Conservation (phyloP, 2,329 filamentous ascomycete genomes). For the Colletotrichum horii region DNA sequence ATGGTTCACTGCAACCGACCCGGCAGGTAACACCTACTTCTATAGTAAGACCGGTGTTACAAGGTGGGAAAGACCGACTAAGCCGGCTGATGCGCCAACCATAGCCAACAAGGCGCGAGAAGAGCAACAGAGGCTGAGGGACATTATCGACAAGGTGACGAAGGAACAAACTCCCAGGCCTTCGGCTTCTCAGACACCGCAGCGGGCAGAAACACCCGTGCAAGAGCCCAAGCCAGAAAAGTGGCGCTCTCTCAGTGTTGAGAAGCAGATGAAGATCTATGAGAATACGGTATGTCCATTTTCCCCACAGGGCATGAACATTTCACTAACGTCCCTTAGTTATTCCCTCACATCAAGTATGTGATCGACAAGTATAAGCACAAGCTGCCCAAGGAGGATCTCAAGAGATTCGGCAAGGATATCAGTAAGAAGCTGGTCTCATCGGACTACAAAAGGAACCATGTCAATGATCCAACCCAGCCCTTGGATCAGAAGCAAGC, state of each 20-base stretch:
- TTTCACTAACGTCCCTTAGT: constrained; percentile 47
- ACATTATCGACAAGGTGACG: constrained; percentile 85
- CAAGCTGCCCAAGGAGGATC: constrained; percentile 81
- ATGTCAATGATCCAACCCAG: constrained; percentile 81
- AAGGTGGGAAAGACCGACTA: constrained; percentile 81
- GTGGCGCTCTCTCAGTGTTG: constrained; percentile 71
- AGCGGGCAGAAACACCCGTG: constrained; percentile 58
- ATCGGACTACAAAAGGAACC: constrained; percentile 88
- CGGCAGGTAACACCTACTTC: constrained; percentile 79
- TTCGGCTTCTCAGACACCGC: constrained; percentile 67
- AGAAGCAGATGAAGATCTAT: constrained; percentile 95
- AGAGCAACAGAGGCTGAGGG: constrained; percentile 77
- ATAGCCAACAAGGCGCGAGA: constrained; percentile 67
- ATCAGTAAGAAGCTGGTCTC: constrained; percentile 88
- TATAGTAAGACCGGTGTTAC: constrained; percentile 80
- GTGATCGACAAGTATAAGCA: constrained; percentile 87
- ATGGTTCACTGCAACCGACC: constrained; percentile 81
- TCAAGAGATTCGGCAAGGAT: constrained; percentile 68
- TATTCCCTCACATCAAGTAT: constrained; percentile 84
- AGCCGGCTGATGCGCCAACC: constrained; percentile 68
- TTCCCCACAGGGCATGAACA: neutral
- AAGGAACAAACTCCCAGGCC: constrained; percentile 65
- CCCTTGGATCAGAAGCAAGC: constrained; percentile 76
- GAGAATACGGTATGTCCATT: constrained; percentile 79
- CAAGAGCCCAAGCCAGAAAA: constrained; percentile 70